Evolutionary conservation across 2,329 filamentous ascomycete species (phyloP).

Genomic region (Samsoniella hepiali): DNA sequence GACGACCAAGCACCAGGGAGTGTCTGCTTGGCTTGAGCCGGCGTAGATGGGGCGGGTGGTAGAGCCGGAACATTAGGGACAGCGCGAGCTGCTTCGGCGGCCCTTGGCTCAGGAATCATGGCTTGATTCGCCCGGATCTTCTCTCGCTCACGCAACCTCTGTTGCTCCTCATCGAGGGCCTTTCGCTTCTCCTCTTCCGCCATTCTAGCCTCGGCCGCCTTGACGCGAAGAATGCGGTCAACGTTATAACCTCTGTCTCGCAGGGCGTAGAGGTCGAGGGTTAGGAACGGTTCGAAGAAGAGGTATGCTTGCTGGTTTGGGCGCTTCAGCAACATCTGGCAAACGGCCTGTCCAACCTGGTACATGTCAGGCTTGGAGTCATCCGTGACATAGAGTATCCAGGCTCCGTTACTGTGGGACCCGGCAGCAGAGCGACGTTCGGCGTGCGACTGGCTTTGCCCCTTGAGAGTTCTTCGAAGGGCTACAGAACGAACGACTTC

Average conservation of each 20-base stretch:
- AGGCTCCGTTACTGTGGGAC: conserved; percentile 50
- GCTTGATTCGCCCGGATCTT: conserved; percentile 40
- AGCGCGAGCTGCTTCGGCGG: conserved; percentile 38
- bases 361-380: conserved; percentile 73
- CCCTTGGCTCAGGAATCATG: conserved; percentile 19
- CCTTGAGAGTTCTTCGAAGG: conserved; percentile 71
- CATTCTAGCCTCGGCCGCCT: conserved; percentile 82
- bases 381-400: conserved; percentile 72
- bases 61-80: conserved; percentile 41
- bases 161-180: conserved; percentile 69
- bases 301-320: conserved; percentile 87
- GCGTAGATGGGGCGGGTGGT: conserved; percentile 39
- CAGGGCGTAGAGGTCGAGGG: conserved; percentile 76
- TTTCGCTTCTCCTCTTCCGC: conserved; percentile 78
- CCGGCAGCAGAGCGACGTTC: conserved; percentile 75
- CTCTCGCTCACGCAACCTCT: conserved; percentile 57
- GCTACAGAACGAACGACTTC: conserved; percentile 75
- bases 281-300: conserved; percentile 87
- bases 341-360: conserved; percentile 85
- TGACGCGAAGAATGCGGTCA: conserved; percentile 83
- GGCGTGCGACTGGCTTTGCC: conserved; percentile 64
- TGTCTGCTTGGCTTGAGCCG: conserved; percentile 37
- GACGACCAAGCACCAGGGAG: conserved; percentile 80
- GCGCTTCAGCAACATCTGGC: conserved; percentile 72
- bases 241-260: conserved; percentile 93